Percentiles rank a stretch among this genome's conserved stretches.
phyloP scores from a whole-genome alignment of 495 filamentous ascomycete species.

The Penicillium silybi region DNA sequence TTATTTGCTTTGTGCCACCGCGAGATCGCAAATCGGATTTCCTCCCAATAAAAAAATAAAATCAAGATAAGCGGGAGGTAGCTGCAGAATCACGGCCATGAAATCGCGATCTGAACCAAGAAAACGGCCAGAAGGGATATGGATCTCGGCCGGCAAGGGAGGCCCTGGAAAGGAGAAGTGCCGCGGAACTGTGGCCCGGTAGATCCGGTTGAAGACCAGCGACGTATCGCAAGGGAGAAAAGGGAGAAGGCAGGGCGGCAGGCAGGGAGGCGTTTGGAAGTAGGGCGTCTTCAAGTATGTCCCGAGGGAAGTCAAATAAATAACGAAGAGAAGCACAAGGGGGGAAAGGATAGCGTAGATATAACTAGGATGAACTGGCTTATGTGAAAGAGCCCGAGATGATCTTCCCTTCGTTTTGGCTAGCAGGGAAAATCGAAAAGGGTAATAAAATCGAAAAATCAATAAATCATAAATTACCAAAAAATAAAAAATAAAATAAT shows the following conservation, averaged over 20 bases:
- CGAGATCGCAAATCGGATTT: constrained; percentile 13
- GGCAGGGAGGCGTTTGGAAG: constrained; percentile 12
- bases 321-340: constrained; percentile 20
- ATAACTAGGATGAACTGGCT: constrained; percentile 28
- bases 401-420: constrained; percentile 16
- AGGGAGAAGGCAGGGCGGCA: constrained; percentile 21
- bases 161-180: constrained; percentile 38
- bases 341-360: constrained; percentile 28
- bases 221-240: constrained; percentile 40
- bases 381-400: constrained; percentile 1
- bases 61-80: constrained; percentile 25
- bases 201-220: constrained; percentile 31
- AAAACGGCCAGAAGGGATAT: constrained; percentile 30
- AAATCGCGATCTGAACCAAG: constrained; percentile 36
- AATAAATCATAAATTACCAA: neutral
- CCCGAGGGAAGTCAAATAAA: constrained; percentile 14
- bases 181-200: constrained; percentile 39
- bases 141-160: constrained; percentile 35
- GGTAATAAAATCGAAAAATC: constrained; percentile 2
- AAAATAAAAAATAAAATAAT: neutral
- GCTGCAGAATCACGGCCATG: constrained; percentile 26
- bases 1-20: constrained; percentile 21
- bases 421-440: constrained; percentile 10
- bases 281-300: constrained; percentile 19
- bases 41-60: constrained; percentile 2